Evolutionary conservation across 2,329 filamentous ascomycete species (phyloP).

Genomic region (Colletotrichum sp.): DNA sequence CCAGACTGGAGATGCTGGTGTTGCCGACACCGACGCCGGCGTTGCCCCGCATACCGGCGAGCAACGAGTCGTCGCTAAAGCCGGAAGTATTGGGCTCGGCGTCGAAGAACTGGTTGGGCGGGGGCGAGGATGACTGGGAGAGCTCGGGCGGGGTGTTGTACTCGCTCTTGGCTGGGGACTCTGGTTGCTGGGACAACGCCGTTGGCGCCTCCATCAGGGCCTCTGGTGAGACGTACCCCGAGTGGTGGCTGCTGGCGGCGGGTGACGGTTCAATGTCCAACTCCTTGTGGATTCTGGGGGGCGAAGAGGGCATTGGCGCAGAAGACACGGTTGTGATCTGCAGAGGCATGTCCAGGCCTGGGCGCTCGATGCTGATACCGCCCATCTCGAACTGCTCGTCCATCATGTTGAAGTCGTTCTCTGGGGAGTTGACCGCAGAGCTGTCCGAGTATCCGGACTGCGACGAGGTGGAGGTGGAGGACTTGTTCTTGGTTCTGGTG

Average conservation of each 20-base stretch:
- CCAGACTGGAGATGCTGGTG: slow-evolving; percentile 23
- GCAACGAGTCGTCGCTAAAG: slow-evolving; percentile 32
- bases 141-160: slow-evolving; percentile 65
- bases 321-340: slow-evolving; percentile 48
- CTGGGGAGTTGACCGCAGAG: slow-evolving; percentile 59
- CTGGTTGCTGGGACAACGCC: slow-evolving; percentile 37
- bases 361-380: slow-evolving; percentile 29
- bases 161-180: slow-evolving; percentile 58
- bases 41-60: slow-evolving; percentile 29
- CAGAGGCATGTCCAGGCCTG: slow-evolving; percentile 23
- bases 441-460: slow-evolving; percentile 63
- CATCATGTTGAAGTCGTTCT: slow-evolving; percentile 47
- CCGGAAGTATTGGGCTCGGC: slow-evolving; percentile 41
- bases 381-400: slow-evolving; percentile 49
- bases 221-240: slow-evolving; percentile 52
- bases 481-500: slow-evolving; percentile 62
- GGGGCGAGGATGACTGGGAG: slow-evolving; percentile 65
- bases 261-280: slow-evolving; percentile 42
- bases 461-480: slow-evolving; percentile 52
- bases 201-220: slow-evolving; percentile 42
- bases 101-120: slow-evolving; percentile 53
- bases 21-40: neutral
- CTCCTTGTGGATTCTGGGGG: slow-evolving; percentile 38
- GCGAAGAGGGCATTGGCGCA: slow-evolving; percentile 41
- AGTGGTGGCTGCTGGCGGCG: slow-evolving; percentile 41